A percentile compares a stretch with the other conserved stretches of the same genome.
Conservation (phyloP, 2,329 filamentous ascomycete genomes). For the Rosellinia necatrix region DNA sequence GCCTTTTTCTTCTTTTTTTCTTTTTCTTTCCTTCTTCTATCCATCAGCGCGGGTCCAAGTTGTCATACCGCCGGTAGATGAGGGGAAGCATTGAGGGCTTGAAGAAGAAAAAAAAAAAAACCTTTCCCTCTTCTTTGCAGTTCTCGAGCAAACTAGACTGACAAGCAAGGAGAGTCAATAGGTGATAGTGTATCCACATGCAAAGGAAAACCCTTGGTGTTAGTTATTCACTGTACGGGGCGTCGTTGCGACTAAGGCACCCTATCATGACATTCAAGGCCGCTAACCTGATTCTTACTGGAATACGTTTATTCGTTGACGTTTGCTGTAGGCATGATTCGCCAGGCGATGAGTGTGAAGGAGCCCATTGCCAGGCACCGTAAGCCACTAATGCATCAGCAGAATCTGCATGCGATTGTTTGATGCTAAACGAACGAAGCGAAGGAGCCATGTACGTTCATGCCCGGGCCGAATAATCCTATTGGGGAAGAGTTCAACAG, state of each 20-base stretch:
- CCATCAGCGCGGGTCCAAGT: background rate
- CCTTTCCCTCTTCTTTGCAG: constrained; percentile 15
- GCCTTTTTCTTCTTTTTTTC: background rate
- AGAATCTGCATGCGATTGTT: constrained; percentile 9
- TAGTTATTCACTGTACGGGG: constrained; percentile 23
- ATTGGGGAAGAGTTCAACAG: background rate
- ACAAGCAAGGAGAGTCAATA: background rate
- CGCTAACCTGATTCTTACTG: background rate
- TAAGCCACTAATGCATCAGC: constrained; percentile 1
- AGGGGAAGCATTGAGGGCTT: no score
- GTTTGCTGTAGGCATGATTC: constrained; percentile 3
- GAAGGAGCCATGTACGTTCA: constrained; percentile 1
- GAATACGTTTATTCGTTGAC: constrained; percentile 4
- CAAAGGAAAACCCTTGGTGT: background rate
- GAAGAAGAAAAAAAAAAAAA: constrained; percentile 5
- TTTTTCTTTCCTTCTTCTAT: background rate
- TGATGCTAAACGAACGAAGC: constrained; percentile 8
- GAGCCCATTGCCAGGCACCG: background rate
- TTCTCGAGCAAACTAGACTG: constrained; percentile 9
- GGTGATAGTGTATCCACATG: background rate
- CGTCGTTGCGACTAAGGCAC: constrained; percentile 14
- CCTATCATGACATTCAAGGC: constrained; percentile 22
- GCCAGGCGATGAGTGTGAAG: constrained; percentile 4
- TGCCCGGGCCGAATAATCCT: constrained; percentile 4
- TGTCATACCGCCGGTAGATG: background rate